Base-by-base conservation (phyloP, 2,329 filamentous ascomycete species). In the Coccinonectria pachysandricola region DNA sequence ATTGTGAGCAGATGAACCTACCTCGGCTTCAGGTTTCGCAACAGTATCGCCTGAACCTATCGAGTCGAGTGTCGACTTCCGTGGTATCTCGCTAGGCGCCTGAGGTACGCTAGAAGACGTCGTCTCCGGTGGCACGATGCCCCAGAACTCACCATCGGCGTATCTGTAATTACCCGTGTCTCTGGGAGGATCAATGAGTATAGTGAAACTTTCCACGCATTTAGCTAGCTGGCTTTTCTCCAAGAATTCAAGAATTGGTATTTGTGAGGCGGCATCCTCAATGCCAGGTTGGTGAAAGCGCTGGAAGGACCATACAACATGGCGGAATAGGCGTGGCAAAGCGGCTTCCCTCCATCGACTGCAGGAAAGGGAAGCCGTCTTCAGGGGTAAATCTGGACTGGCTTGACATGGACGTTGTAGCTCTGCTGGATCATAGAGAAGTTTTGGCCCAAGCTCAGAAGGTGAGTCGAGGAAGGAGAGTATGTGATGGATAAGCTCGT, bases 401-500 rank as follows among this genome's bases (percentile, higher is more conserved):
- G 26, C 19, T 3, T 31, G 23, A 11, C 42, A 6, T 42, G 45
- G 14, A 42, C 37, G 19, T 36, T 32, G 49, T 50, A 42, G 42
- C 32, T 56, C 14, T 67, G 74, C 37, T 64, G 60, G 26, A 12
- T 52, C 49, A 8, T 70, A 57, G 29, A 65, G 58, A 12, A 75
- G 49, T 10, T 56, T 56, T 19, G 40, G 43, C 21, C 60, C 50
- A 0, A 73, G 71, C 8, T 66, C 64, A 7, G 68, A 59, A 3
- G 57, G 46, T 1, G 42, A 42, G 38, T 68, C 62, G 23, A 80
- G 56, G 40, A 63, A 64, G n/a, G 50, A 53, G 39, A 80, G 59
- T 37, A 80, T 65, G 3, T 68, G 58, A 27, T 64, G 48, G 12
- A 78, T 52, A 23, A 81, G 53, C 53, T 82, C 77, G 35, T 68